These are phyloP conservation scores for Apiosordaria backusii DNA, from an alignment of 495 filamentous ascomycete genomes.

Conservation along the genomic window DNA sequence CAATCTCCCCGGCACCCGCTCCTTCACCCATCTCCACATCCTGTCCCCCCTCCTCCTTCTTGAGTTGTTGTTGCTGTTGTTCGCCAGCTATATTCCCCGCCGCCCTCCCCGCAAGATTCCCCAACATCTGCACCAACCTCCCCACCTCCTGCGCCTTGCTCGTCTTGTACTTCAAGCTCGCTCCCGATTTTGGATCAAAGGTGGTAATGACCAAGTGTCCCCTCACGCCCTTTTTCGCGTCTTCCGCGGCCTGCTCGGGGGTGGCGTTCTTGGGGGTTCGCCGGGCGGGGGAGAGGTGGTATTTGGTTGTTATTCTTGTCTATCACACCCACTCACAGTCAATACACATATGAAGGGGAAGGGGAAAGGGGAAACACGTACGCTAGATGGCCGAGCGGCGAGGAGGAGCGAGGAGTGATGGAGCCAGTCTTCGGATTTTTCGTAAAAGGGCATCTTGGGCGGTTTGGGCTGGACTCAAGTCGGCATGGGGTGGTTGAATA, in stretches of 20 bases:
- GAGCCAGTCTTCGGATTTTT: slow-evolving; percentile 54
- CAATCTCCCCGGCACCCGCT: slow-evolving; percentile 25
- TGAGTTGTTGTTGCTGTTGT: too few species aligned
- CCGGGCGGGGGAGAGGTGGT: slow-evolving; percentile 57
- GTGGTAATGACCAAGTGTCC: slow-evolving; percentile 82
- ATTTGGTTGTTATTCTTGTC: slow-evolving; percentile 83
- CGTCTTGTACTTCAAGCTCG: slow-evolving; percentile 84
- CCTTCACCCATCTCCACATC: slow-evolving; percentile 47
- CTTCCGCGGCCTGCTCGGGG: slow-evolving; percentile 12
- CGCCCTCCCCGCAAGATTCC: slow-evolving; percentile 63
- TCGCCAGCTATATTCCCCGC: too few species aligned
- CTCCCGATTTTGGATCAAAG: slow-evolving; percentile 77
- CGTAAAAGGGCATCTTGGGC: slow-evolving; percentile 48
- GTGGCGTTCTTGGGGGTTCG: slow-evolving; percentile 19
- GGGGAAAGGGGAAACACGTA: slow-evolving; percentile 26
- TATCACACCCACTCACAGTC: slow-evolving; percentile 31
- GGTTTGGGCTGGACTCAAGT: slow-evolving; percentile 7
- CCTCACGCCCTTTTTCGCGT: slow-evolving; percentile 31
- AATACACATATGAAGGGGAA: neutral
- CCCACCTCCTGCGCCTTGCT: slow-evolving; percentile 88
- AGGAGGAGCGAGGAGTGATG: slow-evolving; percentile 48
- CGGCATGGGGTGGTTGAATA: too few species aligned
- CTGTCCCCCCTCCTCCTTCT: slow-evolving; percentile 34
- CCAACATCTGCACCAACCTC: slow-evolving; percentile 70
- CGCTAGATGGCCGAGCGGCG: slow-evolving; percentile 45